Evolutionary conservation across 177 flowering plant species (phyloP).

Genomic region (Viscum album): DNA sequence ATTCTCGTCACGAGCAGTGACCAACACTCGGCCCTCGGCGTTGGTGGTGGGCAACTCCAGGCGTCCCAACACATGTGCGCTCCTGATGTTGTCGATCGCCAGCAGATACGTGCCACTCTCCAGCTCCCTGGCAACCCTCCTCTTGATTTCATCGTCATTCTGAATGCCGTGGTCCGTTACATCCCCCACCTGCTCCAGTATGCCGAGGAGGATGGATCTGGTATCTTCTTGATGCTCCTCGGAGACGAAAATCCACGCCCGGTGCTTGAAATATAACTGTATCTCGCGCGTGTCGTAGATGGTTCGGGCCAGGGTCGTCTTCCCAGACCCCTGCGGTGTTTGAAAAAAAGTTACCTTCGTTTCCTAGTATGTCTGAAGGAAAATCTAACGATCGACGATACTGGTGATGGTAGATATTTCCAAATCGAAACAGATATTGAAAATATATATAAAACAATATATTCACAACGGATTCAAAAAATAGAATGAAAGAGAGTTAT

Average conservation of each 20-base stretch:
- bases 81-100: constrained; percentile 9
- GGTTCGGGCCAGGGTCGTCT: constrained; percentile 9
- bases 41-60: neutral
- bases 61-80: neutral
- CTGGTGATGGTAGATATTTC: too few relatives aligned
- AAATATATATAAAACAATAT: too few relatives aligned
- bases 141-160: neutral
- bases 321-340: constrained; percentile 16
- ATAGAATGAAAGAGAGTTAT: too few relatives aligned
- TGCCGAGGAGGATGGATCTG: neutral
- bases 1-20: neutral
- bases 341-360: too few relatives aligned
- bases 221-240: neutral
- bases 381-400: too few relatives aligned
- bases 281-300: neutral
- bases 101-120: constrained; percentile 6
- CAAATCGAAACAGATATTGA: too few relatives aligned
- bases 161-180: neutral
- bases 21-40: neutral
- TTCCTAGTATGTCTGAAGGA: too few relatives aligned
- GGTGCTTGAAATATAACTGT: neutral
- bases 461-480: too few relatives aligned
- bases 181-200: neutral
- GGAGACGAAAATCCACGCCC: constrained; percentile 10
- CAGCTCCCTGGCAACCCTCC: neutral